phyloP scores from a whole-genome alignment of 257 asterid species.

The Scutellaria galericulata region DNA sequence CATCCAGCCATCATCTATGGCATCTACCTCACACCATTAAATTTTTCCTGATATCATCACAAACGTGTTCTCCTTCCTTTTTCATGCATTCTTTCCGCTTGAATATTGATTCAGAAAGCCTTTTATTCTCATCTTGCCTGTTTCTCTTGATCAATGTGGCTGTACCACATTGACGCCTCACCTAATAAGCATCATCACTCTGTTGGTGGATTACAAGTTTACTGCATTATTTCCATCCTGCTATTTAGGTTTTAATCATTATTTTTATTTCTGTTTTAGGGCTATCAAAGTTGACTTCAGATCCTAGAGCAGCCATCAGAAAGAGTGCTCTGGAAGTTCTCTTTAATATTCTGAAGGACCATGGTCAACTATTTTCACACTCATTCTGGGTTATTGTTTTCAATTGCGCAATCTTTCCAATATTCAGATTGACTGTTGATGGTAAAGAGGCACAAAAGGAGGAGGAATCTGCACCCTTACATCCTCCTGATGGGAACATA shows the following conservation, averaged over 20 bases:
- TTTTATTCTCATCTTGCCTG: constrained; percentile 16
- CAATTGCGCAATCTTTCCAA: constrained; percentile 71
- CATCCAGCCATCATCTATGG: constrained; percentile 19
- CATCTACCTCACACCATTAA: neutral
- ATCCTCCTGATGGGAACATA: constrained; percentile 59
- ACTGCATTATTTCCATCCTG: constrained; percentile 7
- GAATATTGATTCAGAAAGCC: constrained; percentile 16
- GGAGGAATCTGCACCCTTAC: constrained; percentile 46
- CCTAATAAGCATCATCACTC: constrained; percentile 16
- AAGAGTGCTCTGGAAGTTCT: constrained; percentile 94
- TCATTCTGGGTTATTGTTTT: constrained; percentile 78
- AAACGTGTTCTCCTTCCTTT: constrained; percentile 14
- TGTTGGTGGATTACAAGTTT: constrained; percentile 23
- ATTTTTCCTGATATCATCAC: neutral
- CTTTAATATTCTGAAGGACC: constrained; percentile 93
- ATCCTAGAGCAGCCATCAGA: constrained; percentile 93
- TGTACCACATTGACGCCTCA: neutral
- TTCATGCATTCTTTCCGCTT: constrained; percentile 23
- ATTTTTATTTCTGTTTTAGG: constrained; percentile 57
- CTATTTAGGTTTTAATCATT: constrained; percentile 28
- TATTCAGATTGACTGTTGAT: constrained; percentile 63
- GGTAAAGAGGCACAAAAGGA: constrained; percentile 51
- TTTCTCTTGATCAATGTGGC: neutral
- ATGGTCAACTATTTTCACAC: constrained; percentile 82
- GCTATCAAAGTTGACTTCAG: constrained; percentile 85